Evolutionary conservation across 1,284 basidiomycete species (phyloP), one percentile per base, ranked within the genome.

Genomic region (Ustilago trichophora): DNA sequence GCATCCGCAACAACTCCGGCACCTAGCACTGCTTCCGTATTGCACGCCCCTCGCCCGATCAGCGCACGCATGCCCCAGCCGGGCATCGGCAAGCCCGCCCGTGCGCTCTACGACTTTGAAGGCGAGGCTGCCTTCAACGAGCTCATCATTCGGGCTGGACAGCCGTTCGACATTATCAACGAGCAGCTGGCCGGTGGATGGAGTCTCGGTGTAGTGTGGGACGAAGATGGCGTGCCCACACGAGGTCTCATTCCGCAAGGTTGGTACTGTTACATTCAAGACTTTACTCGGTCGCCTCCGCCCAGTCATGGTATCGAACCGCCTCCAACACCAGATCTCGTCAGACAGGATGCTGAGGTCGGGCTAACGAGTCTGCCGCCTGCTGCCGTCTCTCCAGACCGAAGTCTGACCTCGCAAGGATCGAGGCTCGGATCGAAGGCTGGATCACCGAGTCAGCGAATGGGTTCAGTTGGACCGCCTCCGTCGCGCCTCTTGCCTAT

Each of bases 111-210:
- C 51, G 75, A 66, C 47, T 73, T 77, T 40, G 54, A 62, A 6
- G 75, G 75, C 16, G 73, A 77, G 31, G 35, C 66, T 2, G 46
- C 58, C 0, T 76, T 72, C 68, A 77, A 77, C 59, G 73, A 77
- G 43, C 69, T 77, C 18, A 25, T 46, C 27, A 45, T 76, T 16
- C 42, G 42, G 3, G 73, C 75, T 2, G 75, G 73, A 0, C 60
- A 75, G 46, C 38, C 45, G 2, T 77, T 77, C 18, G 68, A 77
- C 31, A 65, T 77, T 33, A 43, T 77, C 46, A 73, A 72, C 29
- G 70, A 73, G 42, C 45, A 73, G 25, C 53, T 77, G 1, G 62
- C 63, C 7, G 73, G 65, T 7, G 75, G 75, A 5, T 77, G 75
- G 75, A 74, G 73, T 58, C 52, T 77, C 1, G 75, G 64, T 9